Evolutionary conservation across 2,329 filamentous ascomycete species (phyloP), one percentile per base, ranked within the genome.

Genomic region (Fusarium caatingaense): DNA sequence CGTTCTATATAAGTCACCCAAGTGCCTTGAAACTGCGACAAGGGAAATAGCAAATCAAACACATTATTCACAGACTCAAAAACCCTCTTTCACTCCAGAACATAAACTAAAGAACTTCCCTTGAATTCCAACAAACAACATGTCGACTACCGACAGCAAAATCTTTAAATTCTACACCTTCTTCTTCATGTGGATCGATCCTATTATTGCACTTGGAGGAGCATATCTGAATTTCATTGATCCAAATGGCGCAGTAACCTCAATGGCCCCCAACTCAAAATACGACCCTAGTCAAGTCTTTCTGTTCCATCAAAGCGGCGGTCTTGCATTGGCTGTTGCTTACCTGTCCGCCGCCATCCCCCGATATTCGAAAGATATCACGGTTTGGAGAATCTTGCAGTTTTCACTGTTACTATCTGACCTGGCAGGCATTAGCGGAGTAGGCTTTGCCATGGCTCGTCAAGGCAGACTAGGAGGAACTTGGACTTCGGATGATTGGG

Each of bases 271-370:
- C 27, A 47, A 34, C 25, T 62, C 60, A n/a, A 53, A 20, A 15
- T 53, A 62, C 18, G 60, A 62, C 12, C 16, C 60, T 7, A n/a
- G 53, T 15, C 60, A 62, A 42, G 41, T 51, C 41, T 62, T 62
- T 53, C 60, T 62, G 20, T 62, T 62, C 47, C 47, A 62, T 10
- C 60, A 62, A 16, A 62, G 60, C 18, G 60, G 60, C n/a, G 60
- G 60, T 23, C 54, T 62, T 15, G 60, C 60, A 18, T 20, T 62
- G 10, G 46, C 54, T 3, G 40, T 62, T 8, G 60, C 60, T 18
- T 62, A 47, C 8, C 12, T 62, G 12, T 62, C 60, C 3, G 60
- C 60, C 4, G 32, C 48, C 10, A 45, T 62, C 10, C 54, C 60
- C 20, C 54, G 54, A 23, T 30, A 30, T n/a, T 51, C 59, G 8